A percentile compares a stretch with the other conserved stretches of the same genome.
Conservation (phyloP, 208 protist species). For the Trypanosoma mega region DNA sequence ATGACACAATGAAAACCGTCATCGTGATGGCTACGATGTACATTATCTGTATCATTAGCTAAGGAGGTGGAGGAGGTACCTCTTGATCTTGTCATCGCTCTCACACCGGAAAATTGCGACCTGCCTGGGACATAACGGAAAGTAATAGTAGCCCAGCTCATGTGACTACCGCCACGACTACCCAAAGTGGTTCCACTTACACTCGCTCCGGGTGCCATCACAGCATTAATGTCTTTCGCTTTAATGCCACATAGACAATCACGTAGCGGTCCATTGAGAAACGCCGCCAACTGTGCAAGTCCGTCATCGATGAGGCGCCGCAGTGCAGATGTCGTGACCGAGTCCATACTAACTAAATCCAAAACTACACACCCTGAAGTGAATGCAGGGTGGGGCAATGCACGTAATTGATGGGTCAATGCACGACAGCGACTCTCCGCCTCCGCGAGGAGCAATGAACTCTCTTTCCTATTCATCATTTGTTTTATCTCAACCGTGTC, state of each 20-base stretch:
- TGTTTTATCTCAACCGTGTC: slow-evolving; percentile 28
- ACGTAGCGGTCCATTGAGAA: slow-evolving; percentile 10
- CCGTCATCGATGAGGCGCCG: slow-evolving; percentile 17
- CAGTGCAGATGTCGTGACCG: slow-evolving; percentile 2
- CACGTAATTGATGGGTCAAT: slow-evolving; percentile 41
- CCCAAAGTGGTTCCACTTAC: too few relatives aligned
- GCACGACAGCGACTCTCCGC: slow-evolving; percentile 26
- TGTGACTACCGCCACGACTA: too few relatives aligned
- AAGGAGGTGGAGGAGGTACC: too few relatives aligned
- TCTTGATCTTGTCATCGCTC: too few relatives aligned
- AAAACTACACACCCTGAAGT: slow-evolving; percentile 41
- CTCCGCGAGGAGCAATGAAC: slow-evolving; percentile 16
- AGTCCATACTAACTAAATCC: slow-evolving; percentile 36
- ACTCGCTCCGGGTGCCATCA: too few relatives aligned
- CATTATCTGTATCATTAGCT: too few relatives aligned
- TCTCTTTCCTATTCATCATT: not conserved
- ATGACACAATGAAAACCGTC: slow-evolving; percentile 26
- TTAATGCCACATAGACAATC: slow-evolving; percentile 20
- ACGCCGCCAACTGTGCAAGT: slow-evolving; percentile 2
- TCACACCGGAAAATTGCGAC: too few relatives aligned
- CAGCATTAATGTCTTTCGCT: slow-evolving; percentile 30
- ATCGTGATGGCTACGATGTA: not conserved
- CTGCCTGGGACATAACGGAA: slow-evolving; percentile 37
- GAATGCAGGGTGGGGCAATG: slow-evolving; percentile 52
- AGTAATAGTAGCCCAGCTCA: slow-evolving; percentile 18